A percentile compares a stretch with the other conserved stretches of the same genome.
Conservation (phyloP, 805 yeast species). For the Lipomyces lipofer region DNA sequence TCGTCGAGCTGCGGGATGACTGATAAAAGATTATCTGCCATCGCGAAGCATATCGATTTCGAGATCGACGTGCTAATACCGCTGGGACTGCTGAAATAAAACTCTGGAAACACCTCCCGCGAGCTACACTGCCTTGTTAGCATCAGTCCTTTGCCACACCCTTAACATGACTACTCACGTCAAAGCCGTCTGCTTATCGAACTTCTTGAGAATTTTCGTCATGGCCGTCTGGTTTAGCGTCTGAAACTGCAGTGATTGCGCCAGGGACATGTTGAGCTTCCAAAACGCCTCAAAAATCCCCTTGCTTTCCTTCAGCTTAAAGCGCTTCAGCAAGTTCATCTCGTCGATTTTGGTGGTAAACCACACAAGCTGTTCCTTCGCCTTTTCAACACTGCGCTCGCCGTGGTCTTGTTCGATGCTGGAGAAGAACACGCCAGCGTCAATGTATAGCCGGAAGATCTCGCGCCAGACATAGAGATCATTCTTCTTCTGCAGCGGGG, state of each 20-base stretch:
- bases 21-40: constrained; percentile 55
- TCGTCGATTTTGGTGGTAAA: constrained; percentile 47
- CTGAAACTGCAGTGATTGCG: constrained; percentile 61
- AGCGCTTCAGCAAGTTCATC: constrained; percentile 43
- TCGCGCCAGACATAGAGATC: constrained; percentile 73
- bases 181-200: constrained; percentile 68
- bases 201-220: constrained; percentile 68
- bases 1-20: constrained; percentile 75
- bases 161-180: constrained; percentile 36
- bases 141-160: not conserved
- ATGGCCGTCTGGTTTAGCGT: constrained; percentile 64
- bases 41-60: constrained; percentile 51
- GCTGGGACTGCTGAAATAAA: constrained; percentile 27
- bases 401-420: constrained; percentile 50
- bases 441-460: constrained; percentile 63
- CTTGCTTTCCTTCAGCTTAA: constrained; percentile 50
- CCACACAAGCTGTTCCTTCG: constrained; percentile 47
- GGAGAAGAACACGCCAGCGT: constrained; percentile 63
- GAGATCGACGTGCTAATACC: constrained; percentile 43
- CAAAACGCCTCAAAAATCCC: constrained; percentile 53
- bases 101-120: constrained; percentile 47
- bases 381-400: constrained; percentile 49
- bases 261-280: constrained; percentile 53
- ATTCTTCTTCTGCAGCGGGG: constrained; percentile 45
- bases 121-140: constrained; percentile 12